Evolutionary conservation across 768 basidiomycete species (phyloP), one percentile per base, ranked within the genome.

Genomic region (Naematelia encephala): DNA sequence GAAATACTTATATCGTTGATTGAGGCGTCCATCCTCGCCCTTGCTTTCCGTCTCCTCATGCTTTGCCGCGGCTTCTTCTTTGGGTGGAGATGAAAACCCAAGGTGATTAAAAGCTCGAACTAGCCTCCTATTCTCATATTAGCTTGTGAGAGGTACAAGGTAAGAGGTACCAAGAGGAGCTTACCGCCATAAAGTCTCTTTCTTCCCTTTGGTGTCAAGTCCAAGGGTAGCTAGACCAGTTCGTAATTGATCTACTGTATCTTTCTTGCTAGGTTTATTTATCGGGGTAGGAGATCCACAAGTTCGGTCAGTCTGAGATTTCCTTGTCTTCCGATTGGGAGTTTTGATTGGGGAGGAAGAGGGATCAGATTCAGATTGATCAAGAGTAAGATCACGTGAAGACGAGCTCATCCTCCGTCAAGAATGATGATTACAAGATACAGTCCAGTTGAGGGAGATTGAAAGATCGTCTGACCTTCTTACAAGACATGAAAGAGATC

Each of bases 1-100:
- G 70, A 91, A 91, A 3, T 83, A 84, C 48, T 91, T 89, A 69
- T 84, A 88, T 0, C 59, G 63, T 59, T 76, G 69, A 52, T 67
- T 60, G 16, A 5, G 28, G n/a, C 51, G 2, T 3, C 16, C 34
- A 14, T 46, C 42, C 29, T 29, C 13, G 14, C 26, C 14, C 48
- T 23, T 34, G 34, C n/a, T n/a, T n/a, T n/a, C n/a, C 25, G 46
- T 14, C 52, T 55, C 59, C 19, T 47, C 19, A 8, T 10, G 10
- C 46, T 23, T n/a, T 19, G 46, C 46, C 19, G n/a, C 19, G 46
- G 46, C 8, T 19, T 47, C 46, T 39, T 39, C 34, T 39, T 39
- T 16, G 16, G 34, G 34, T 16, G 16, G 34, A 16, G 34, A 39
- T 39, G 46, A 5, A n/a, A 47, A 47, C 10, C 8, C 34, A 39